Evolutionary conservation across 345 rosid species (phyloP).

Genomic region (Litchi chinensis): DNA sequence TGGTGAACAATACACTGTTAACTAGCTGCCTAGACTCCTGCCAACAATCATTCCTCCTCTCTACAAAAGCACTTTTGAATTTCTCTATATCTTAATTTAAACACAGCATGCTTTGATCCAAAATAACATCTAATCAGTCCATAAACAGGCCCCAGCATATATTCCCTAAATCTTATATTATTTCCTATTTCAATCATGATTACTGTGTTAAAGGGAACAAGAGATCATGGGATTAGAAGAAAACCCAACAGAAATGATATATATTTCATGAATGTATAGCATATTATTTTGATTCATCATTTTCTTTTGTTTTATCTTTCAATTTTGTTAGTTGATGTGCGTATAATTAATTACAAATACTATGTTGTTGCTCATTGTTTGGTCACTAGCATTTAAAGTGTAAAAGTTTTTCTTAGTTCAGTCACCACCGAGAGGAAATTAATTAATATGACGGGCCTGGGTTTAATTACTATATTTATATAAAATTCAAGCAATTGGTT

Average conservation of each 20-base stretch:
- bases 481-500: no score
- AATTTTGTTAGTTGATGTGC: neutral
- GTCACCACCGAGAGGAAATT: neutral
- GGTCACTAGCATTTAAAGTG: no score
- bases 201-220: constrained; percentile 46
- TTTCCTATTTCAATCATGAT: constrained; percentile 30
- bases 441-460: neutral
- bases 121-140: constrained; percentile 17
- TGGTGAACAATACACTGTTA: neutral
- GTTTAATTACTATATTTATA: no score
- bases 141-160: constrained; percentile 43
- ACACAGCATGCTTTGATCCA: neutral
- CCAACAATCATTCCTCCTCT: neutral
- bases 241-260: neutral
- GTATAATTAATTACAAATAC: no score
- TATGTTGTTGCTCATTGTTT: no score
- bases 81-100: neutral
- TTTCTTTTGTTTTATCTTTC: constrained; percentile 9
- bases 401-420: no score
- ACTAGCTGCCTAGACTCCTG: constrained; percentile 1
- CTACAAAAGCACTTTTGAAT: neutral
- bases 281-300: neutral
- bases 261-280: no score
- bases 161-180: constrained; percentile 44
- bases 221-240: constrained; percentile 37